phyloP scores from a whole-genome alignment of 2,329 filamentous ascomycete genomes.

The Hypomyces perniciosus region DNA sequence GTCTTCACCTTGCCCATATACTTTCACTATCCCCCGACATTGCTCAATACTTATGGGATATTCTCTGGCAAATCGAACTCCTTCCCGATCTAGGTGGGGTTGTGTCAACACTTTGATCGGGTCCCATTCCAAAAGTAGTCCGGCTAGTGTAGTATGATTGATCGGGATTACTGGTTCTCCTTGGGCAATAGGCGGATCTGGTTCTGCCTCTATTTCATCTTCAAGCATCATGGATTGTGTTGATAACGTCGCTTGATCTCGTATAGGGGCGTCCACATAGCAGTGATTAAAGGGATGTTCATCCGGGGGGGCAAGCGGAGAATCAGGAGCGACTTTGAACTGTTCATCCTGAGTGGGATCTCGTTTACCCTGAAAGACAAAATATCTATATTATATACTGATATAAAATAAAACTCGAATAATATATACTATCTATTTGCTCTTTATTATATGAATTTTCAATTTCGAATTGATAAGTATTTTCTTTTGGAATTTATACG shows the following conservation, averaged over 20 bases:
- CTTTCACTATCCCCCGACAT: conserved; percentile 62
- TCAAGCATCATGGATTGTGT: conserved; percentile 30
- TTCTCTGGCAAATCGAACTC: conserved; percentile 53
- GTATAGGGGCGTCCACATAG: conserved; percentile 17
- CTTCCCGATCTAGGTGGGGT: conserved; percentile 39
- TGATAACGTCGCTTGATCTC: conserved; percentile 19
- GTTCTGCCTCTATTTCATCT: conserved; percentile 45
- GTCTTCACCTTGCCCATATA: conserved; percentile 76
- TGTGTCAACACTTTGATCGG: no score
- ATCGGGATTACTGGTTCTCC: conserved; percentile 67
- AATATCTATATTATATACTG: no score
- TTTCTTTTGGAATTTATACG: no score
- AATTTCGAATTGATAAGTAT: no score
- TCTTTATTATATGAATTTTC: no score
- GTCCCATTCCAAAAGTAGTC: conserved; percentile 68
- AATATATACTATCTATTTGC: no score
- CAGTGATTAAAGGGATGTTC: conserved; percentile 13
- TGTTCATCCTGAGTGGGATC: conserved; percentile 21
- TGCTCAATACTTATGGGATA: conserved; percentile 75
- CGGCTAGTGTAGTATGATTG: conserved; percentile 83
- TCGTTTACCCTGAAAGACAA: conserved; percentile 7
- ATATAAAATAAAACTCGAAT: no score
- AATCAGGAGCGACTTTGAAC: conserved; percentile 17
- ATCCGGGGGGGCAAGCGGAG: conserved; percentile 12
- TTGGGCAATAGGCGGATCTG: conserved; percentile 45